Percentiles rank a stretch among this genome's conserved stretches.
Conservation (phyloP, 192 early-diverging fungal species). For the Geranomyces michiganensis region DNA sequence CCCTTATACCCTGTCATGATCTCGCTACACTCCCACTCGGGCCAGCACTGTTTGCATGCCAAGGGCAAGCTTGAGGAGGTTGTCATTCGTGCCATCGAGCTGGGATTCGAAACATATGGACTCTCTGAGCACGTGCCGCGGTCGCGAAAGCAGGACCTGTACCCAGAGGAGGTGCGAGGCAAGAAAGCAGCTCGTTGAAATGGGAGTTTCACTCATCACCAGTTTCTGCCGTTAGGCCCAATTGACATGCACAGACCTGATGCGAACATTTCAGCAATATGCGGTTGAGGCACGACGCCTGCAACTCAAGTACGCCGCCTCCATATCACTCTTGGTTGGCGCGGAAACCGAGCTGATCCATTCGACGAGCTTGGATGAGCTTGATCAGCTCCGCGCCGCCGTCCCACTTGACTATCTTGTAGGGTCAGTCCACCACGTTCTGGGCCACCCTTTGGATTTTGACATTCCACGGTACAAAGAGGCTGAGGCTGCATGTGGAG, state of each 20-base stretch:
- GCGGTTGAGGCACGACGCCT: slow-evolving; percentile 73
- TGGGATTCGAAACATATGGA: slow-evolving; percentile 74
- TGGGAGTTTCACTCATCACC: no score
- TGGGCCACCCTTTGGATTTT: slow-evolving; percentile 83
- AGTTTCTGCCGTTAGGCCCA: no score
- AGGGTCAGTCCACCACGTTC: slow-evolving; percentile 91
- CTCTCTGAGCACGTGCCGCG: slow-evolving; percentile 95
- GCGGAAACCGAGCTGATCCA: slow-evolving; percentile 90
- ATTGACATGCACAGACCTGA: slow-evolving; percentile 67
- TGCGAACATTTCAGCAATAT: slow-evolving; percentile 67
- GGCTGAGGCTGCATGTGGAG: slow-evolving; percentile 41
- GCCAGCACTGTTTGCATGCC: slow-evolving; percentile 94
- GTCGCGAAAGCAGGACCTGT: slow-evolving; percentile 73
- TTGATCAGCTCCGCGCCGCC: slow-evolving; percentile 49
- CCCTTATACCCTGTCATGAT: slow-evolving; percentile 45
- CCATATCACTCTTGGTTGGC: slow-evolving; percentile 72
- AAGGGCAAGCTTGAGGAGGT: slow-evolving; percentile 82
- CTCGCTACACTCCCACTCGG: slow-evolving; percentile 91
- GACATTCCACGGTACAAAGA: slow-evolving; percentile 59
- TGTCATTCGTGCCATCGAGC: slow-evolving; percentile 72
- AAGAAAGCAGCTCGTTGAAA: no score
- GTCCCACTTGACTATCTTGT: slow-evolving; percentile 82
- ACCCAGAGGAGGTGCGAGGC: slow-evolving; percentile 80
- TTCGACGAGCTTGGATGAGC: slow-evolving; percentile 48
- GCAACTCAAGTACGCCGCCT: slow-evolving; percentile 58